Base-by-base conservation (phyloP, 768 basidiomycete genomes). In the Mrakia frigida region DNA sequence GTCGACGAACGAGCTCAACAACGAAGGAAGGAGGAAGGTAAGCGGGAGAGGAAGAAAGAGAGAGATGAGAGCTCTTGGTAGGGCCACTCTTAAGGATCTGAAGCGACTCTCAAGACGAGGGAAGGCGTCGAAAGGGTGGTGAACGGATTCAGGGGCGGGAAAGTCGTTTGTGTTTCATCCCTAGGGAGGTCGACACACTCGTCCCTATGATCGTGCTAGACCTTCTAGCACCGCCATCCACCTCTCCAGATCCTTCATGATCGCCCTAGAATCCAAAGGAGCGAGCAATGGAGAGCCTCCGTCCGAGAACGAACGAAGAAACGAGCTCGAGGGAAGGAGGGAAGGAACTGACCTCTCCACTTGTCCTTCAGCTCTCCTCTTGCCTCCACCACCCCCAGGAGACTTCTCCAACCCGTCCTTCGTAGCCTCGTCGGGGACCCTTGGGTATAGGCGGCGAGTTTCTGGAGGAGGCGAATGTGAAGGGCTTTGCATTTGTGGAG, bases 321-420 rank as follows among this genome's bases (percentile, higher is more conserved):
- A 10, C 25, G n/a, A 50, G 46, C 46, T 50, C 46, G 46, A 50
- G 46, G 46, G 46, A 50, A 50, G 46, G 46, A 65, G 63, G 35
- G 2, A 18, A 0, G 35, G 63, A 23, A 39, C 65, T 68, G 33
- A 68, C 65, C 65, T 68, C 37, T 11, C 23, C 18, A 21, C 65
- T 68, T n/a, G 39, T 68, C 37, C 65, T 68, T 68, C 65, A 25
- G 65, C 65, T 39, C 37, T 39, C 23, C 65, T 68, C 65, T 68
- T 68, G 1, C 10, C 25, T 11, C 56, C 56, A 2, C 56, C 56
- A 56, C 10, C 56, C 23, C n/a, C 56, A 28, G 56, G 46, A 50
- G 46, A 50, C 46, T 21, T 50, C 46, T 4, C 18, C 2, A 18
- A 14, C 6, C 56, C 56, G 18, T 9, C 56, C 65, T 13, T 25